Evolutionary conservation across 805 yeast species (phyloP), one percentile per base, ranked within the genome.

Genomic region (Metschnikowia similis): DNA sequence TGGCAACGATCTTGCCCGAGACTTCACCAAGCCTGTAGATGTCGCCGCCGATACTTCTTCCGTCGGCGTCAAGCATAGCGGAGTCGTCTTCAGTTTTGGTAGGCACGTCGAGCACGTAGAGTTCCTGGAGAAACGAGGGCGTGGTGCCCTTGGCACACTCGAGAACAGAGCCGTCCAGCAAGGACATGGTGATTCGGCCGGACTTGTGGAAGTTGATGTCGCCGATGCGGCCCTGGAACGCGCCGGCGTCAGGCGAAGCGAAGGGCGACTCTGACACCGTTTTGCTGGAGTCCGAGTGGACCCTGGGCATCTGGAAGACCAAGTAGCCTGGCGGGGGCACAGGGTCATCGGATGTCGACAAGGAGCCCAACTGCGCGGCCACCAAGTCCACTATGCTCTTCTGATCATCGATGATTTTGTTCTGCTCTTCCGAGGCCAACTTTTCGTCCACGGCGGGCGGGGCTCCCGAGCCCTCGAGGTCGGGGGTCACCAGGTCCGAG

Each of bases 151-250:
- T 77, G 4, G 83, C 72, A 21, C 90, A 82, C 49, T 85, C 89
- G 41, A 73, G 56, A 76, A 84, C 77, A 3, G 79, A 74, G 7
- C 81, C 79, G 46, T 82, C 79, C 11, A 96, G 96, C 35, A 92
- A 70, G 52, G 81, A 78, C 65, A 91, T 77, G 3, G 95, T 76
- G 17, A 89, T 65, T 62, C 80, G 87, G 3, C 98, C 98, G 1
- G 96, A 88, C 60, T 84, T 80, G 65, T 91, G 97, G 41, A 84
- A 74, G 48, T 92, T 80, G 32, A 92, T 61, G 8, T 79, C 74
- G 6, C 97, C 97, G 35, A 89, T 75, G 48, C 74, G 74, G 1
- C 97, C 97, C 8, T 55, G 56, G 42, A 59, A 48, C 5, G 47
- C 46, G 11, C 53, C 56, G 8, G 48, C 51, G 8, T 38, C 35